phyloP scores from a whole-genome alignment of 139 green algal species.

The Chlamydomonas urium region DNA sequence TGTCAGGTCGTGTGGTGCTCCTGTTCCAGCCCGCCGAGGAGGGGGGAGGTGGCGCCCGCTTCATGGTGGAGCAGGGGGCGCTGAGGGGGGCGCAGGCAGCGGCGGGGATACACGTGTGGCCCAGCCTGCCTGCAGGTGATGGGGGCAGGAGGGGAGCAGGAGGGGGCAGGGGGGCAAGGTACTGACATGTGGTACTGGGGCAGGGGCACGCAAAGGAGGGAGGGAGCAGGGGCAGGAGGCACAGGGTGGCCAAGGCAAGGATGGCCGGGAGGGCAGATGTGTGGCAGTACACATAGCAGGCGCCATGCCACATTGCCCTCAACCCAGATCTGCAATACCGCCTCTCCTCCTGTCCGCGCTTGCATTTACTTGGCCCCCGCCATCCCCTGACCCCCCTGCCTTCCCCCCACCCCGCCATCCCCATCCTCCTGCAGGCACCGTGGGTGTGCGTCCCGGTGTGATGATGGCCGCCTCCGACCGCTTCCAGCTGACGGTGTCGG shows the following conservation, averaged over 20 bases:
- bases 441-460: constrained; percentile 59
- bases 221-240: too few relatives aligned
- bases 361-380: too few relatives aligned
- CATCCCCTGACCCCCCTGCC: too few relatives aligned
- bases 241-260: too few relatives aligned
- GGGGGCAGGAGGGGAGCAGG: background rate
- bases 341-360: too few relatives aligned
- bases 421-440: background rate
- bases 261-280: too few relatives aligned
- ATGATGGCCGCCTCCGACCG: constrained; percentile 73
- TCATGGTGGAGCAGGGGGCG: constrained; percentile 15
- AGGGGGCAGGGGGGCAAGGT: background rate
- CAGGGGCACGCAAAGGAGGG: too few relatives aligned
- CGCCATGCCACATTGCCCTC: too few relatives aligned
- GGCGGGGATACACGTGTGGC: constrained; percentile 82
- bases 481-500: constrained; percentile 58
- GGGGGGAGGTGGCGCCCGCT: constrained; percentile 62
- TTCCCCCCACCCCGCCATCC: too few relatives aligned
- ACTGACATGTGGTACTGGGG: background rate
- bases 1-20: constrained; percentile 70
- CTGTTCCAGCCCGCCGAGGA: constrained; percentile 95
- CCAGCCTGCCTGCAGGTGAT: constrained; percentile 37
- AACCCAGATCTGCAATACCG: too few relatives aligned
- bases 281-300: too few relatives aligned
- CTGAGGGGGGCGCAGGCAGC: constrained; percentile 13